Percentiles rank a stretch among this genome's conserved stretches.
Conservation (phyloP, 164 flowering plant genomes). For the Protea cynaroides region DNA sequence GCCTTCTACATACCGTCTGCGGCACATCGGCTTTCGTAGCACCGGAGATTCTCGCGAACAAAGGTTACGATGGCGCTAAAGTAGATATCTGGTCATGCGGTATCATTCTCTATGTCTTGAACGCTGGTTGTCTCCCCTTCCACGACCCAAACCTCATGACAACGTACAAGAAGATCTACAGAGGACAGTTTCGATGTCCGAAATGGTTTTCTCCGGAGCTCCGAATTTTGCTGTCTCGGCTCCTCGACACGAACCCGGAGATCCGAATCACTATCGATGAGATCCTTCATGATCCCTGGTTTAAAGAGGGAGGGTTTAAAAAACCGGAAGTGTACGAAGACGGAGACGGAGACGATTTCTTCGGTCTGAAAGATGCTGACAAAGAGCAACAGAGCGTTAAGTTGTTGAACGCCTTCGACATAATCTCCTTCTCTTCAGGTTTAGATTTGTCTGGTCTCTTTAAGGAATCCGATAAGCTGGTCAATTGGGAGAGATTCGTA, state of each 20-base stretch:
- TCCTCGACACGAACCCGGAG: constrained; percentile 53
- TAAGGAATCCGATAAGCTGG: constrained; percentile 12
- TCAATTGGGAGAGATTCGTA: constrained; percentile 22
- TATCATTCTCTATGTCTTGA: constrained; percentile 46
- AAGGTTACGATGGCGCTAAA: constrained; percentile 62
- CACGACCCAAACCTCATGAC: constrained; percentile 56
- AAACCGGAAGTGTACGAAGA: constrained; percentile 22
- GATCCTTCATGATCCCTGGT: constrained; percentile 56
- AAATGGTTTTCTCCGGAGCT: constrained; percentile 59
- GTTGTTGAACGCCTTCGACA: constrained; percentile 60
- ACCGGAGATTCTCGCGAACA: constrained; percentile 58
- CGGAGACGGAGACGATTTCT: constrained; percentile 13
- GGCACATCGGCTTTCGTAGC: constrained; percentile 78
- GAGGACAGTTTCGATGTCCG: constrained; percentile 56
- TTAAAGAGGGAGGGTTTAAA: constrained; percentile 33
- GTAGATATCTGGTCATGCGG: constrained; percentile 78
- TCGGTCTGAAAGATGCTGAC: background rate
- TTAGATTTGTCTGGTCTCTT: constrained; percentile 46
- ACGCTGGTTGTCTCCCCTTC: constrained; percentile 65
- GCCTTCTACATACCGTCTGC: constrained; percentile 59
- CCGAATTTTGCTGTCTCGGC: constrained; percentile 29
- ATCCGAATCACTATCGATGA: constrained; percentile 49
- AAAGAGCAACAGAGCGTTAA: constrained; percentile 5
- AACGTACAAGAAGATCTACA: constrained; percentile 59
- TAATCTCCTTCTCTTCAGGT: constrained; percentile 63